phyloP scores from a whole-genome alignment of 495 filamentous ascomycete genomes.

The Clavariopsis aquatica region DNA sequence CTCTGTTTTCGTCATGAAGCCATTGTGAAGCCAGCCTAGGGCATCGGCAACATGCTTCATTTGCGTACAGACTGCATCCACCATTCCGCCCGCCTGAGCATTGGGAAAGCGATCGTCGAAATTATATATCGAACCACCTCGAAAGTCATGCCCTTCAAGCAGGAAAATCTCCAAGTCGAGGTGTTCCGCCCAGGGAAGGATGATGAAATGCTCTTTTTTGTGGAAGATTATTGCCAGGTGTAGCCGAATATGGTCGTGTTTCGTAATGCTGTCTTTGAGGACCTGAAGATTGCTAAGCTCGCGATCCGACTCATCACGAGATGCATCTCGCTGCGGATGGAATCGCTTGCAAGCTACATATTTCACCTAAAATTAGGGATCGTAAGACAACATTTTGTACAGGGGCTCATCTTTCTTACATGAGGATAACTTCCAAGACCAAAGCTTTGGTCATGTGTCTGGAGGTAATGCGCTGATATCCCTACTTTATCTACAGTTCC shows the following conservation, averaged over 20 bases:
- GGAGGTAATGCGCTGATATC: slow-evolving; percentile 8
- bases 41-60: slow-evolving; percentile 11
- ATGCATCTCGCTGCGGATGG: background rate
- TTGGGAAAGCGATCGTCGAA: background rate
- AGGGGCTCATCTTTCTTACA: background rate
- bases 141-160: slow-evolving; percentile 3
- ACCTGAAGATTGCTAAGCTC: slow-evolving; percentile 10
- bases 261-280: slow-evolving; percentile 12
- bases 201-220: slow-evolving; percentile 7
- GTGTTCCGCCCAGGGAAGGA: slow-evolving; percentile 13
- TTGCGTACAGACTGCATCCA: slow-evolving; percentile 2
- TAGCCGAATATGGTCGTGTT: slow-evolving; percentile 6
- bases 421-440: background rate
- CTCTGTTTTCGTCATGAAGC: background rate
- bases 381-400: no score
- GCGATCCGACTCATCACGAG: background rate
- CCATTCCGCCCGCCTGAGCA: background rate
- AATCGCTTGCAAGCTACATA: slow-evolving; percentile 17
- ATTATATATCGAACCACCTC: background rate
- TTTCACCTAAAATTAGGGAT: background rate
- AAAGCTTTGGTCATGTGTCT: background rate
- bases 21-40: slow-evolving; percentile 5
- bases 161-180: slow-evolving; percentile 16
- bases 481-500: slow-evolving; percentile 12
- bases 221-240: slow-evolving; percentile 13